Evolutionary conservation across 257 asterid genomes (phyloP), one percentile per base, ranked within the genome.

Genomic region (Jasminum sambac): DNA sequence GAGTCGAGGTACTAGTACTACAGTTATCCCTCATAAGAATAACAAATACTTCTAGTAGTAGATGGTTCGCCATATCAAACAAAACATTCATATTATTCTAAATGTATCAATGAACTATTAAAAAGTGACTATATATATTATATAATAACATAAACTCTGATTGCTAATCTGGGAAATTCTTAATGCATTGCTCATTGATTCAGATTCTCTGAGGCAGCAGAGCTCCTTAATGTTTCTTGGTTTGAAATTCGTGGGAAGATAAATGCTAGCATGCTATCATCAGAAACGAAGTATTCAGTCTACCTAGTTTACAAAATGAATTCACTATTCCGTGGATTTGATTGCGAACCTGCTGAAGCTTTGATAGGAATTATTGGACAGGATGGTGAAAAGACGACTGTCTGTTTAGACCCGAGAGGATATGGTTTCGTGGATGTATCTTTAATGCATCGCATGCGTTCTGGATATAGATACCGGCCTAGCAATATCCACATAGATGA

Each of bases 1-100:
- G 84, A 72, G 63, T 89, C 96, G 67, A 90, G 97, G 97, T 92
- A n/a, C n/a, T n/a, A n/a, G n/a, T n/a, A n/a, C n/a, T 21, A 10
- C 21, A 17, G 21, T 69, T 12, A 14, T 4, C 30, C 12, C 0
- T 42, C 46, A 67, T 59, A 2, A 36, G 50, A 23, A 46, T 34
- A 25, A 39, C 8, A 43, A 34, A 4, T 30, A 30, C 36, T 30
- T 30, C 36, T 30, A 1, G n/a, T n/a, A n/a, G n/a, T n/a, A n/a
- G n/a, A n/a, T n/a, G n/a, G n/a, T n/a, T n/a, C n/a, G n/a, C n/a
- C n/a, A n/a, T n/a, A n/a, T n/a, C n/a, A n/a, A n/a, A n/a, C n/a
- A n/a, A n/a, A n/a, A n/a, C n/a, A n/a, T n/a, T n/a, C n/a, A n/a
- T n/a, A n/a, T n/a, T n/a, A n/a, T n/a, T n/a, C 36, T n/a, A 30